Evolutionary conservation across 1,284 basidiomycete species (phyloP), one percentile per base, ranked within the genome.

Genomic region (Salmacisia buchloeana): DNA sequence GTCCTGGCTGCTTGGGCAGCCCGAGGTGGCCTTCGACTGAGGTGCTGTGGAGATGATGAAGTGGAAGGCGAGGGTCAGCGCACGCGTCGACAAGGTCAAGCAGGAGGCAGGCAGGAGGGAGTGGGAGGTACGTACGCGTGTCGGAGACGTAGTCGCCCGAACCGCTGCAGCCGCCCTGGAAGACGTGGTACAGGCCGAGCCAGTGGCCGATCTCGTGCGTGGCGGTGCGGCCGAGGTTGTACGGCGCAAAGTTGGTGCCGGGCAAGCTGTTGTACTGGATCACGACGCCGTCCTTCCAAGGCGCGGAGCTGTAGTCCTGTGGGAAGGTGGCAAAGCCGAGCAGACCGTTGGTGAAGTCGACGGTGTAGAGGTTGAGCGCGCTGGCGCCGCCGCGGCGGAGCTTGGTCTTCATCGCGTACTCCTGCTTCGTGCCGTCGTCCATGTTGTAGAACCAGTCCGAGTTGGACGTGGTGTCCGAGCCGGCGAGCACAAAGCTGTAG

Each of bases 171-270:
- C 85, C 85, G 31, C 85, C 85, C 71, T 86, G 83, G 81, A 86
- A 86, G 36, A 85, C 84, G 74, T 86, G 85, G 78, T 84, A 85
- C 38, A 86, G 81, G 36, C 85, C 85, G 68, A 85, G 49, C 72
- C 71, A 76, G 49, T 70, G 66, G 1, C 69, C 71, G 54, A 83
- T 84, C 74, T 86, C 85, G 71, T 86, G 85, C 3, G 84, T 85
- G 45, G 84, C 72, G 10, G 85, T 86, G 81, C 83, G 69, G 59
- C 85, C 85, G 63, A 82, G 72, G 74, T 86, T 82, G 78, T 84
- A 85, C 62, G 81, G 80, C 29, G 75, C 67, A 15, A 83, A 76
- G 59, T 77, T 80, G 5, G 85, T 85, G 23, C 84, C 84, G 2
- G 85, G 85, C 2, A 85, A 74, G 12, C 84, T 83, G 33, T 83